These are phyloP conservation scores for Trametes gibbosa DNA, from an alignment of 768 basidiomycete genomes.

Conservation along the genomic window DNA sequence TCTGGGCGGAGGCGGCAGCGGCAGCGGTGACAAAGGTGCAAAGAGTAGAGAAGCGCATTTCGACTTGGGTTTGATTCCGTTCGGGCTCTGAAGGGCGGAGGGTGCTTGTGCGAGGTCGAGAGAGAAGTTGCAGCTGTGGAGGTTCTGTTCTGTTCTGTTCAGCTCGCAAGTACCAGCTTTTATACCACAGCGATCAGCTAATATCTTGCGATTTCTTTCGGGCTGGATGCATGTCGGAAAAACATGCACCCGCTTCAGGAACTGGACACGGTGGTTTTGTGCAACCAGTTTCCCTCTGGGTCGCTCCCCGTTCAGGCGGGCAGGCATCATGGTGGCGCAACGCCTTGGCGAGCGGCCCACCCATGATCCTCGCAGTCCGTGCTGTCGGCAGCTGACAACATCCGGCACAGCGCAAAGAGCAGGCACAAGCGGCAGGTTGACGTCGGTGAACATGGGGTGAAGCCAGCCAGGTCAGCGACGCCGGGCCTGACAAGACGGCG, in stretches of 20 bases:
- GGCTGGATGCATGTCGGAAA: conserved; percentile 3
- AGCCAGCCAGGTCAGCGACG: background rate
- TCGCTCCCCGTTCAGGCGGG: no score
- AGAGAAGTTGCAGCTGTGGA: no score
- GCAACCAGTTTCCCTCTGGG: background rate
- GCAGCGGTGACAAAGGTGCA: conserved; percentile 8
- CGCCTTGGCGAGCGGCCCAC: no score
- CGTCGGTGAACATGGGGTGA: background rate
- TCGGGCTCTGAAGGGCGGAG: no score
- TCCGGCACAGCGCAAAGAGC: no score
- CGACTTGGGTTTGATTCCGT: background rate
- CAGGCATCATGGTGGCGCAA: no score
- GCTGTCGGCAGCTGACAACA: no score
- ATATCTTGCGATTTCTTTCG: no score
- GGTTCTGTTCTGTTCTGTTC: no score
- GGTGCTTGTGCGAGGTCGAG: no score
- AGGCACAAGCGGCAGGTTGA: no score
- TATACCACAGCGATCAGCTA: background rate
- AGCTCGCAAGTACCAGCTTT: background rate
- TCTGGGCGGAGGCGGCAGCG: conserved; percentile 32
- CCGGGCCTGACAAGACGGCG: background rate
- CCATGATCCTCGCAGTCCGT: no score
- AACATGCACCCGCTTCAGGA: background rate
- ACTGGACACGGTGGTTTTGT: background rate
- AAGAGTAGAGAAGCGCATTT: conserved; percentile 12